phyloP scores from a whole-genome alignment of 108 stramenopile species.

The Ochromonas danica region DNA sequence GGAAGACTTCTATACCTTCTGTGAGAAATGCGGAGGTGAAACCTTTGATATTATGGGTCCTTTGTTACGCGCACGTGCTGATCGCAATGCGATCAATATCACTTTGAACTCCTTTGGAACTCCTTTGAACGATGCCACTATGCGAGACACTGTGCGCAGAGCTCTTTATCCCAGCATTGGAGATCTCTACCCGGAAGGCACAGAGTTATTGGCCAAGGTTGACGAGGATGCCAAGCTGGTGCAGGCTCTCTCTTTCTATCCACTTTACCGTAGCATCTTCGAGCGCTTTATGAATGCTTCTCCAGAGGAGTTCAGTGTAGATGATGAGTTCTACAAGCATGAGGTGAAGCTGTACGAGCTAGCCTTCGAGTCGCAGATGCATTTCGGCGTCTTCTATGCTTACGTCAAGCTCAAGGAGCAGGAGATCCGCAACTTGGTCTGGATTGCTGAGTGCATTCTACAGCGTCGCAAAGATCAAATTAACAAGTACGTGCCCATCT shows the following conservation, averaged over 20 bases:
- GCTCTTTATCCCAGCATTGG: slow-evolving; percentile 93
- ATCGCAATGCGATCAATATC: slow-evolving; percentile 96
- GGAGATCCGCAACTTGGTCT: slow-evolving; percentile 98
- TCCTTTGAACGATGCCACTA: slow-evolving; percentile 74
- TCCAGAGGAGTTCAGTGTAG: slow-evolving; percentile 74
- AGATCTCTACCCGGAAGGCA: slow-evolving; percentile 92
- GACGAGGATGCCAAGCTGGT: slow-evolving; percentile 76
- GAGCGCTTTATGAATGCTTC: slow-evolving; percentile 72
- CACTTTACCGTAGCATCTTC: slow-evolving; percentile 80
- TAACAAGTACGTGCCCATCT: slow-evolving; percentile 94
- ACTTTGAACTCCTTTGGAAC: slow-evolving; percentile 97
- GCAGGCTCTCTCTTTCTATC: slow-evolving; percentile 77
- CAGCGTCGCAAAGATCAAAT: slow-evolving; percentile 97
- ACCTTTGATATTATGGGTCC: slow-evolving; percentile 91
- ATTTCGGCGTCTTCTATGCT: slow-evolving; percentile 94
- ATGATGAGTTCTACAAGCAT: slow-evolving; percentile 96
- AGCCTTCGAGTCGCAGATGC: slow-evolving; percentile 98
- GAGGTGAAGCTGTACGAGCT: slow-evolving; percentile 90
- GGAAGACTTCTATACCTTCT: slow-evolving; percentile 87
- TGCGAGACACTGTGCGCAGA: slow-evolving; percentile 89
- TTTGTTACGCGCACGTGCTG: slow-evolving; percentile 88
- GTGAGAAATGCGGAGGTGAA: slow-evolving; percentile 79
- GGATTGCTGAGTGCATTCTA: slow-evolving; percentile 97
- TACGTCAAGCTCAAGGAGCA: slow-evolving; percentile 99
- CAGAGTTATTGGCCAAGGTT: slow-evolving; percentile 80